Conservation (phyloP, 2,329 filamentous ascomycete genomes). For the Aspergillus sp. region DNA sequence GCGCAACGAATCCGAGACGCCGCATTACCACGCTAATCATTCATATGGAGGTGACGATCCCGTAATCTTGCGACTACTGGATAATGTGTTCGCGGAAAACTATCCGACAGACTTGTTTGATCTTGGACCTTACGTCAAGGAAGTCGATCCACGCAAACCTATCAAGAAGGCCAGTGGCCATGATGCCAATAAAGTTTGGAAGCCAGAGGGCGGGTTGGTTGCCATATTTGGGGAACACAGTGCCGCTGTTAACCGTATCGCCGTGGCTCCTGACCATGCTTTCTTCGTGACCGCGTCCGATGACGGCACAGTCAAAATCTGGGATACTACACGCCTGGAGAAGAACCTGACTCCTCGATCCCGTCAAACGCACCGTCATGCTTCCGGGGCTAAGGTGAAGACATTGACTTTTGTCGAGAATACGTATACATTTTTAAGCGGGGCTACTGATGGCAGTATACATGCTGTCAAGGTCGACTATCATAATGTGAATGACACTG, state of each 20-base stretch:
- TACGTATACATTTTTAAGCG: slow-evolving; percentile 87
- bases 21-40: slow-evolving; percentile 58
- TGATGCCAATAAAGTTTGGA: slow-evolving; percentile 60
- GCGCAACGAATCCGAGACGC: slow-evolving; percentile 12
- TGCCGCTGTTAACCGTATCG: slow-evolving; percentile 70
- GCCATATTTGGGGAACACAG: slow-evolving; percentile 84
- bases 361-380: slow-evolving; percentile 74
- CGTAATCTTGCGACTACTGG: slow-evolving; percentile 56
- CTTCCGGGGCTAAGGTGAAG: slow-evolving; percentile 61
- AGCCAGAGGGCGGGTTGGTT: slow-evolving; percentile 72
- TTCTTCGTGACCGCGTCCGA: slow-evolving; percentile 94
- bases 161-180: slow-evolving; percentile 49
- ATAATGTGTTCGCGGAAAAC: slow-evolving; percentile 69
- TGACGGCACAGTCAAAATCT: slow-evolving; percentile 83
- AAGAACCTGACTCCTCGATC: slow-evolving; percentile 84
- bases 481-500: slow-evolving; percentile 48
- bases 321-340: slow-evolving; percentile 85
- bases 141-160: slow-evolving; percentile 48
- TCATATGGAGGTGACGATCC: slow-evolving; percentile 74
- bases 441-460: slow-evolving; percentile 80
- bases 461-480: slow-evolving; percentile 80
- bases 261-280: slow-evolving; percentile 76
- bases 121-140: slow-evolving; percentile 71
- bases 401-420: slow-evolving; percentile 86
- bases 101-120: slow-evolving; percentile 54